Evolutionary conservation across 139 green algal genomes (phyloP).

Genomic region (Dunaliella primolecta): DNA sequence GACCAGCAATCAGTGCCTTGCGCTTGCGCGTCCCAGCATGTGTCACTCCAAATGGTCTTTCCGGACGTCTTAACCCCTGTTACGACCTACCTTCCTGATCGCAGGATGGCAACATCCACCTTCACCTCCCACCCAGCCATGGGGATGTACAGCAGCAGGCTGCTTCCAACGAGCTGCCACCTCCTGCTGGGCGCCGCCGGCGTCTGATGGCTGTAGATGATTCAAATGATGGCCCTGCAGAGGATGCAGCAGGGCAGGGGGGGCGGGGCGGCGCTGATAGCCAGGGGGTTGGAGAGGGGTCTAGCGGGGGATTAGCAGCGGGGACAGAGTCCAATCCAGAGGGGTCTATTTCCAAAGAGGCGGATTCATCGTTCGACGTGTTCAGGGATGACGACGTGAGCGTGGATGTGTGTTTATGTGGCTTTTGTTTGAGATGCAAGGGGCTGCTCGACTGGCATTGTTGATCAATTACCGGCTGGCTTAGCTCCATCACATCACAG

Average conservation of each 20-base stretch:
- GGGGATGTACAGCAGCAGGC: slow-evolving; percentile 25
- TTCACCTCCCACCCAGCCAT: neutral
- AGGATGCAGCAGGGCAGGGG: neutral
- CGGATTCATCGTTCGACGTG: slow-evolving; percentile 54
- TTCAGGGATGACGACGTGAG: slow-evolving; percentile 25
- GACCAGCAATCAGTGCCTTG: neutral
- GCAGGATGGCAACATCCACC: neutral
- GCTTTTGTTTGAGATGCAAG: too few relatives aligned
- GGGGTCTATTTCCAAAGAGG: slow-evolving; percentile 55
- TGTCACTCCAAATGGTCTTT: neutral
- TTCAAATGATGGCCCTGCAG: neutral
- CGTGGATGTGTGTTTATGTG: neutral
- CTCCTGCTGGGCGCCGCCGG: neutral
- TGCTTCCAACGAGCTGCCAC: neutral
- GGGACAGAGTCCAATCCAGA: slow-evolving; percentile 28
- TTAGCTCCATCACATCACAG: too few relatives aligned
- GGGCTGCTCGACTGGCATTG: too few relatives aligned
- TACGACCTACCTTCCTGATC: too few relatives aligned
- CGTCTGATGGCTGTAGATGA: neutral
- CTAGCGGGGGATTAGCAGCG: neutral
- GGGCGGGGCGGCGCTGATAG: neutral
- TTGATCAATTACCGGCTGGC: too few relatives aligned
- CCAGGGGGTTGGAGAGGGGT: neutral
- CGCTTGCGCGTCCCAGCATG: neutral
- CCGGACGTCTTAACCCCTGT: too few relatives aligned